Percentiles rank a stretch among this genome's conserved stretches.
Conservation (phyloP, 2,329 filamentous ascomycete species). For the Lithohypha guttulata region DNA sequence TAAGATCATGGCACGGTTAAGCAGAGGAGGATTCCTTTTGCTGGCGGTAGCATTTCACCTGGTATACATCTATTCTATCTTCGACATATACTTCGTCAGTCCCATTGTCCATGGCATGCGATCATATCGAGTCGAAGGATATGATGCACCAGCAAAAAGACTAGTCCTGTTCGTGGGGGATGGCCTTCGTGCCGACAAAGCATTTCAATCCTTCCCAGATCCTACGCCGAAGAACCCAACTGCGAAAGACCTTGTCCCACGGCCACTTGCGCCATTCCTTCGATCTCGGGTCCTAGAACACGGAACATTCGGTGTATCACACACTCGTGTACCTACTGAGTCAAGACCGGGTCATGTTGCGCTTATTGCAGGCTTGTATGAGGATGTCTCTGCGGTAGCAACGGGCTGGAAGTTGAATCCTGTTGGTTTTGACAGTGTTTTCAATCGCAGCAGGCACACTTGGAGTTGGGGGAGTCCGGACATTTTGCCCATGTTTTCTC, state of each 20-base stretch:
- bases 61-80: constrained; percentile 89
- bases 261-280: constrained; percentile 80
- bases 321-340: constrained; percentile 93
- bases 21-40: constrained; percentile 72
- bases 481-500: constrained; percentile 93
- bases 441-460: constrained; percentile 91
- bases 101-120: constrained; percentile 95
- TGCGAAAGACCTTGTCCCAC: constrained; percentile 55
- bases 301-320: constrained; percentile 93
- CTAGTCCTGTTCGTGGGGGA: constrained; percentile 95
- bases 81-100: constrained; percentile 97
- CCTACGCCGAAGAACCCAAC: constrained; percentile 53
- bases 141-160: constrained; percentile 71
- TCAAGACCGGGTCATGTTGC: constrained; percentile 94
- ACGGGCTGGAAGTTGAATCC: constrained; percentile 98
- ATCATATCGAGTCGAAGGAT: constrained; percentile 57
- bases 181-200: constrained; percentile 91
- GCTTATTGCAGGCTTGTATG: constrained; percentile 89
- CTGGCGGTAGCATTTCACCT: constrained; percentile 87
- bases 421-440: constrained; percentile 96
- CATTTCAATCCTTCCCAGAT: constrained; percentile 85
- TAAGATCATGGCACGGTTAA: constrained; percentile 40
- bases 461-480: constrained; percentile 99
- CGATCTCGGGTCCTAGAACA: constrained; percentile 78
- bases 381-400: constrained; percentile 93